Evolutionary conservation across 345 rosid species (phyloP), one percentile per base, ranked within the genome.

Genomic region (Brassica nigra): DNA sequence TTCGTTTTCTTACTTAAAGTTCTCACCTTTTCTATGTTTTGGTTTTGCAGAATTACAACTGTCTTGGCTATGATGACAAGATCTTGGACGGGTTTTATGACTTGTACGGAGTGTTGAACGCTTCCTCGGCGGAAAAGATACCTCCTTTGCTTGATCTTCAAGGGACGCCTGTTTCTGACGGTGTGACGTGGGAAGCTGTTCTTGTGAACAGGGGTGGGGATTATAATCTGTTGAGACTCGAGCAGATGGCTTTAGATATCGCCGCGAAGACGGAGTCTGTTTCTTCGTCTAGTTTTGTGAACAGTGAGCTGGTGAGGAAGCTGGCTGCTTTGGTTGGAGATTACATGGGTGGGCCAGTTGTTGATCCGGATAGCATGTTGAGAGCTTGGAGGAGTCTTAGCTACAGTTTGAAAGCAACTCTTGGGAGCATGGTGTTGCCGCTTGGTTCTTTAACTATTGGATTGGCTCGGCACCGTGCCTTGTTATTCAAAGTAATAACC

Each of bases 11-110:
- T 31, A 12, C 15, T 44, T 47, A 47, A 47, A 47, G 54, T 47
- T 47, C 54, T 47, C 54, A 23, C 27, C 39, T 42, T 42, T 42
- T 0, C 49, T 42, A 14, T 42, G 49, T 7, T 28, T 68, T 52
- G 76, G 4, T 4, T 54, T 89, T 80, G 77, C 97, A 94, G 98
- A 92, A 91, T 88, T 94, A 91, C 82, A 91, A 88, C 76, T 86
- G 93, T 85, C 98, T 94, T 83, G 87, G 93, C 74, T 94, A 89
- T 74, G 97, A 92, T 86, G 98, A 94, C 88, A 94, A 92, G 91
- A 86, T 94, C 87, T 55, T 90, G 90, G 97, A 94, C 85, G 97
- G 98, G 59, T 94, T 94, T 77, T 94, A 92, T 75, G 98, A 94
- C 67, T 80, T 94, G 30, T 90, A 91, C 78, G 98, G 97, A 84